Evolutionary conservation across 371 early-diverging fungal genomes (phyloP).

Genomic region (Zopfochytrium polystomum): DNA sequence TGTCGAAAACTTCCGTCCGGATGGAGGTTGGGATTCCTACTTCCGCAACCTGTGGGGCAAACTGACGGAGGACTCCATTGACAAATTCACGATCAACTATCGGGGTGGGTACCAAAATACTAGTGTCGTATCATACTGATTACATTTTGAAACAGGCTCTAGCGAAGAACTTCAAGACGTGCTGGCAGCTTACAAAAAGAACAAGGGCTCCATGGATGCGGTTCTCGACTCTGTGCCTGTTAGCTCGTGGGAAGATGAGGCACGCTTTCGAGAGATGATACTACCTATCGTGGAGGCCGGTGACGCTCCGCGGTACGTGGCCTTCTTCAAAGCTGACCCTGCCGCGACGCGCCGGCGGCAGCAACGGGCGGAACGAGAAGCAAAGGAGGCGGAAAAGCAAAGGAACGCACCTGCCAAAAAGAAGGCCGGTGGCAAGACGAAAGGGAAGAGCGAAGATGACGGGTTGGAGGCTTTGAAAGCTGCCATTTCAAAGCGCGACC

Average conservation of each 20-base stretch:
- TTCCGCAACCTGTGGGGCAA: slow-evolving; percentile 81
- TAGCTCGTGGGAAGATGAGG: slow-evolving; percentile 63
- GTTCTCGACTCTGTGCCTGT: slow-evolving; percentile 68
- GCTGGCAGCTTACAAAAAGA: slow-evolving; percentile 60
- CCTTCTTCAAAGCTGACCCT: slow-evolving; percentile 54
- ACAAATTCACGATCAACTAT: slow-evolving; percentile 64
- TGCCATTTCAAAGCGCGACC: neutral
- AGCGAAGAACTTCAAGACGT: slow-evolving; percentile 82
- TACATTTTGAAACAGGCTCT: slow-evolving; percentile 51
- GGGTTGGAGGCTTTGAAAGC: neutral
- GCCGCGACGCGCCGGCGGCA: slow-evolving; percentile 54
- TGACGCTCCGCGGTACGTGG: slow-evolving; percentile 45
- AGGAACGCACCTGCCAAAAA: slow-evolving; percentile 2
- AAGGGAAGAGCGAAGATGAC: slow-evolving; percentile 10
- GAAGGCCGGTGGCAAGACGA: slow-evolving; percentile 6
- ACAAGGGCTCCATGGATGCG: slow-evolving; percentile 70
- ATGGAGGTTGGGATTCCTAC: slow-evolving; percentile 76
- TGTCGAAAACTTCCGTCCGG: slow-evolving; percentile 43
- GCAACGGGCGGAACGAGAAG: slow-evolving; percentile 28
- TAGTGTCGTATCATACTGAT: neutral
- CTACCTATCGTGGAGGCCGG: slow-evolving; percentile 60
- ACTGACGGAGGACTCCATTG: slow-evolving; percentile 69
- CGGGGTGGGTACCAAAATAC: slow-evolving; percentile 38
- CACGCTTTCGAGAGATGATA: slow-evolving; percentile 64
- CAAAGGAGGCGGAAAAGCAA: slow-evolving; percentile 13